Conservation (phyloP, 2,329 filamentous ascomycete genomes). For the Colletotrichum sp. region DNA sequence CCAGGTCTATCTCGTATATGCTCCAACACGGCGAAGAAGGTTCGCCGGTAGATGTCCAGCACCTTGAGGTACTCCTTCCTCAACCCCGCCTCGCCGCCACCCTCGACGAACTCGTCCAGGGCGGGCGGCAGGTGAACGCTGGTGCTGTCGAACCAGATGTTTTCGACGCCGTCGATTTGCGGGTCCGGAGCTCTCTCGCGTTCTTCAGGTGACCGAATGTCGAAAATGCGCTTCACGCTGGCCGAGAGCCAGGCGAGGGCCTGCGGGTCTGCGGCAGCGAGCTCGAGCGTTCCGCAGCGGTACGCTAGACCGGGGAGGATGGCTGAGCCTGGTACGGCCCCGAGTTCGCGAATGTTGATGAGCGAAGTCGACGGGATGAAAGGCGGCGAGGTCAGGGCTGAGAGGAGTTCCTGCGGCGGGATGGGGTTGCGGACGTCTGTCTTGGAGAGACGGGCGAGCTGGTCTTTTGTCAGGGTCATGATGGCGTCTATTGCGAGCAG, state of each 20-base stretch:
- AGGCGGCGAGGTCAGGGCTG: conserved; percentile 45
- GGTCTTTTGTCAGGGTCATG: neutral
- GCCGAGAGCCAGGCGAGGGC: conserved; percentile 38
- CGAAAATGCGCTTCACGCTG: conserved; percentile 52
- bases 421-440: conserved; percentile 47
- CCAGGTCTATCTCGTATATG: conserved; percentile 50
- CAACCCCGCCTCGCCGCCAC: conserved; percentile 49
- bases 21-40: conserved; percentile 50
- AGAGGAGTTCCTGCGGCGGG: conserved; percentile 36
- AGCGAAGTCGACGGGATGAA: conserved; percentile 52
- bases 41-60: conserved; percentile 44
- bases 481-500: neutral
- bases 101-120: conserved; percentile 47
- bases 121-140: conserved; percentile 39
- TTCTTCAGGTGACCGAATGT: conserved; percentile 53
- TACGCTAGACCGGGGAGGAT: conserved; percentile 48
- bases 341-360: conserved; percentile 59
- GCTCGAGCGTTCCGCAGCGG: conserved; percentile 50
- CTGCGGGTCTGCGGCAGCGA: conserved; percentile 31
- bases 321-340: conserved; percentile 44
- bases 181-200: conserved; percentile 48
- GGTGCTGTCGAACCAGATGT: conserved; percentile 45
- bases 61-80: conserved; percentile 53
- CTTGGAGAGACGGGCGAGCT: conserved; percentile 35
- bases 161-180: conserved; percentile 46